phyloP scores from a whole-genome alignment of 352 stramenopile species.

The Globisporangium echinulatum region DNA sequence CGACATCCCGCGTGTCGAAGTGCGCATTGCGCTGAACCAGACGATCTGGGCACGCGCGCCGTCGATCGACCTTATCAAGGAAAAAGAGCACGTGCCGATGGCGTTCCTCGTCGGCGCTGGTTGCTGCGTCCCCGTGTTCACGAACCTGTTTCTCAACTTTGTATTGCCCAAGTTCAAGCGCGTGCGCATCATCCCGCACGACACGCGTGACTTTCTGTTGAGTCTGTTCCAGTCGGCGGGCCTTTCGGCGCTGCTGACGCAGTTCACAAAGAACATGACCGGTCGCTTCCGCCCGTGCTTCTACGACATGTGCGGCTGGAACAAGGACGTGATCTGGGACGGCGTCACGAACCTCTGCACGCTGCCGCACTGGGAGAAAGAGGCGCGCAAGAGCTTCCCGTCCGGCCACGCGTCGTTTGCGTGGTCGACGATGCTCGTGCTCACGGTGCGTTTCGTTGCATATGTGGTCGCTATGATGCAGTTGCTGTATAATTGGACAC shows the following conservation, averaged over 20 bases:
- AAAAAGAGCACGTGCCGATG: conserved; percentile 47
- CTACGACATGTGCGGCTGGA: conserved; percentile 73
- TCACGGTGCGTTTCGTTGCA: conserved; percentile 36
- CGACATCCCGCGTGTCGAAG: conserved; percentile 41
- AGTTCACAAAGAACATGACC: conserved; percentile 66
- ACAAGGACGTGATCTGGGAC: conserved; percentile 61
- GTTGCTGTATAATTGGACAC: background rate
- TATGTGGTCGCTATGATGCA: too few species aligned
- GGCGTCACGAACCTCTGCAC: conserved; percentile 56
- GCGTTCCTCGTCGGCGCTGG: conserved; percentile 30
- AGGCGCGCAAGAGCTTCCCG: conserved; percentile 66
- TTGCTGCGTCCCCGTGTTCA: conserved; percentile 27
- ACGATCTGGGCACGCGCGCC: conserved; percentile 42
- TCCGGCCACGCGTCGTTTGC: conserved; percentile 72
- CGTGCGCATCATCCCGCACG: conserved; percentile 46
- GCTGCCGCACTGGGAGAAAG: conserved; percentile 34
- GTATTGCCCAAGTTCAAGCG: conserved; percentile 39
- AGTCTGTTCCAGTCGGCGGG: conserved; percentile 46
- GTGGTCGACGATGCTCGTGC: conserved; percentile 64
- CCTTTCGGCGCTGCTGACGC: conserved; percentile 48
- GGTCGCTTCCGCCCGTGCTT: conserved; percentile 70
- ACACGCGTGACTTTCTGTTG: conserved; percentile 69
- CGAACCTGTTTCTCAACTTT: conserved; percentile 56
- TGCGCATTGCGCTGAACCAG: conserved; percentile 34
- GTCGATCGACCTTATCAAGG: conserved; percentile 40